These are phyloP conservation scores for Lipomyces sp. DNA, from an alignment of 805 yeast genomes.

Conservation along the genomic window DNA sequence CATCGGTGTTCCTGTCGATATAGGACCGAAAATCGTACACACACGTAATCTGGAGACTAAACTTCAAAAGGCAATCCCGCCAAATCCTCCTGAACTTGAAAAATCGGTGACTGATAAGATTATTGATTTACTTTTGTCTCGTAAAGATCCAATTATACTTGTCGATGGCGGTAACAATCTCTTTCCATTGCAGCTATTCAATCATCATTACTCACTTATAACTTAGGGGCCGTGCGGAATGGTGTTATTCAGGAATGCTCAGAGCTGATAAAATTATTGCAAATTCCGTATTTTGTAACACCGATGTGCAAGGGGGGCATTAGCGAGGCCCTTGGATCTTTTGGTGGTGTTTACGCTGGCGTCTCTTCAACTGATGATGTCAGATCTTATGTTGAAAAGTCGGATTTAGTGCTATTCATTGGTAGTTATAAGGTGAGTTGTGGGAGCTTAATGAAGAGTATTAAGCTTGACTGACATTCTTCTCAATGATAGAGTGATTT, in stretches of 20 bases:
- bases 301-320: neutral
- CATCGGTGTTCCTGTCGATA: slow-evolving; percentile 80
- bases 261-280: neutral
- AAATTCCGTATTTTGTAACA: neutral
- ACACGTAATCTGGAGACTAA: slow-evolving; percentile 63
- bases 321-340: neutral
- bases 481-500: neutral
- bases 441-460: neutral
- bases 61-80: slow-evolving; percentile 61
- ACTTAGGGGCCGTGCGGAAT: neutral
- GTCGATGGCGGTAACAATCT: neutral
- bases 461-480: neutral
- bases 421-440: neutral
- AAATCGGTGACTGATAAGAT: neutral
- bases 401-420: neutral
- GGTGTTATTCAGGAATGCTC: neutral
- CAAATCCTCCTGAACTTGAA: slow-evolving; percentile 32
- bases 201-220: too few relatives aligned
- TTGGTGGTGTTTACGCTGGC: neutral
- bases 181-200: too few relatives aligned
- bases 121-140: neutral
- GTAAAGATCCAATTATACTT: neutral
- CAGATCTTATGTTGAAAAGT: neutral
- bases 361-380: neutral
- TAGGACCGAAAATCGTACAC: slow-evolving; percentile 66